These are phyloP conservation scores for Verticillium klebahnii DNA, from an alignment of 2,329 filamentous ascomycete species.

Conservation along the genomic window DNA sequence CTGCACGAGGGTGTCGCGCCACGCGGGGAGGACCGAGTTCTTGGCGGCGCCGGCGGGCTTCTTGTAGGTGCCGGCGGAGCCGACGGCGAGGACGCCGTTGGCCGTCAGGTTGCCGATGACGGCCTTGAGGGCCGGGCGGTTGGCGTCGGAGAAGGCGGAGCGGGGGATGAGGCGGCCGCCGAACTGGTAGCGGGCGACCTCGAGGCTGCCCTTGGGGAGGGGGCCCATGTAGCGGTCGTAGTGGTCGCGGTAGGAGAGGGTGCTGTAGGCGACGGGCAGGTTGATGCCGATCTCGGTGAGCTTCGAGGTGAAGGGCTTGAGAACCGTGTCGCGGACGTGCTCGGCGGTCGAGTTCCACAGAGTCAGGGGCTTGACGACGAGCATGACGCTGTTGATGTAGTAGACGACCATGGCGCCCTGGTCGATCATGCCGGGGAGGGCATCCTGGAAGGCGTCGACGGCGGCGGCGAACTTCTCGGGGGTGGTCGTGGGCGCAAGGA, in stretches of 20 bases:
- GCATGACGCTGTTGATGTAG: constrained; percentile 39
- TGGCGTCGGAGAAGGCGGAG: constrained; percentile 20
- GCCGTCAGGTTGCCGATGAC: constrained; percentile 24
- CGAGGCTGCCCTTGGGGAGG: constrained; percentile 25
- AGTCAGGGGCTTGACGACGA: constrained; percentile 30
- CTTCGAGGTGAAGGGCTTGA: constrained; percentile 23
- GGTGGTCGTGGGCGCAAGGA: constrained; percentile 18
- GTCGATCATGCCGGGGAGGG: constrained; percentile 42
- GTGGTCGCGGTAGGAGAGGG: constrained; percentile 25
- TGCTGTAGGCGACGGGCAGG: constrained; percentile 16
- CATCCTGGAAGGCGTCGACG: constrained; percentile 35
- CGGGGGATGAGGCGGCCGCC: constrained; percentile 31
- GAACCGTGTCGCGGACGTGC: constrained; percentile 19
- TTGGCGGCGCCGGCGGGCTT: constrained; percentile 20
- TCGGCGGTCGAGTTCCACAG: constrained; percentile 20
- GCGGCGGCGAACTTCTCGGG: constrained; percentile 42
- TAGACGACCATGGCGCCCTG: constrained; percentile 44
- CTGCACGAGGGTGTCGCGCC: constrained; percentile 28
- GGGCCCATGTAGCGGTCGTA: constrained; percentile 30
- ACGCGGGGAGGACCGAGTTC: constrained; percentile 32
- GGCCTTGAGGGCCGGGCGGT: constrained; percentile 9
- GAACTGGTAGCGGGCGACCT: constrained; percentile 26
- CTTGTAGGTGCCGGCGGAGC: constrained; percentile 23
- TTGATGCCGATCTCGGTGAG: constrained; percentile 20
- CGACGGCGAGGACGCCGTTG: constrained; percentile 23